Evolutionary conservation across 176 grass and related monocot genomes (phyloP).

Genomic region (Ensete glaucum): DNA sequence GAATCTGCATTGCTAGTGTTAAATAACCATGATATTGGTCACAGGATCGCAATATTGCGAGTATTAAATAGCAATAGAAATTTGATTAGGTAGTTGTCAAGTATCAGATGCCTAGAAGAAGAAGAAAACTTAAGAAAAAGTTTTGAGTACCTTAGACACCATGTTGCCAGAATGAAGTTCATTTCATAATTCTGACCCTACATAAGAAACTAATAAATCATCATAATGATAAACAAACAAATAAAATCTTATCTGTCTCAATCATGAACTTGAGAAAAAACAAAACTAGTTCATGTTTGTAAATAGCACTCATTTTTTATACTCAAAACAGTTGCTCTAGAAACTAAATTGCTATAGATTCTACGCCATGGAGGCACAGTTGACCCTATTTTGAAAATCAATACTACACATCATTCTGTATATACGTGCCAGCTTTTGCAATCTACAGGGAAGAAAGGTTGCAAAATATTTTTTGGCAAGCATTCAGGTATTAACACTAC

Average conservation of each 20-base stretch:
- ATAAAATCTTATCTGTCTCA: neutral
- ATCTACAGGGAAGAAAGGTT: neutral
- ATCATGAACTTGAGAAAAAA: neutral
- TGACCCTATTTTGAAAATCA: no score
- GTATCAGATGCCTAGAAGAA: no score
- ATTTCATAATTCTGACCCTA: slow-evolving; percentile 42
- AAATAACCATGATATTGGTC: no score
- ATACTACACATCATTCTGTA: neutral
- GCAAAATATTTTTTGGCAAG: no score
- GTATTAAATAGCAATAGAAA: neutral
- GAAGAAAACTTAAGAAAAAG: no score
- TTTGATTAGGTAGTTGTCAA: neutral
- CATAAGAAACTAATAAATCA: slow-evolving; percentile 6
- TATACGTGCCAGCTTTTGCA: neutral
- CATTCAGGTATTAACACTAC: no score
- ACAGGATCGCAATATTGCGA: neutral
- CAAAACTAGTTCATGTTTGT: neutral
- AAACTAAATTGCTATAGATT: no score
- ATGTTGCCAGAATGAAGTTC: slow-evolving; percentile 56
- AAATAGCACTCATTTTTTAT: no score
- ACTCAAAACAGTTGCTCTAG: no score
- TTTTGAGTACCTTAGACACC: slow-evolving; percentile 47
- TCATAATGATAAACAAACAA: neutral
- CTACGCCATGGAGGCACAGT: no score
- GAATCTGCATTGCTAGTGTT: no score